phyloP scores from a whole-genome alignment of 1,284 basidiomycete species.

The Microbotryum intermedium region DNA sequence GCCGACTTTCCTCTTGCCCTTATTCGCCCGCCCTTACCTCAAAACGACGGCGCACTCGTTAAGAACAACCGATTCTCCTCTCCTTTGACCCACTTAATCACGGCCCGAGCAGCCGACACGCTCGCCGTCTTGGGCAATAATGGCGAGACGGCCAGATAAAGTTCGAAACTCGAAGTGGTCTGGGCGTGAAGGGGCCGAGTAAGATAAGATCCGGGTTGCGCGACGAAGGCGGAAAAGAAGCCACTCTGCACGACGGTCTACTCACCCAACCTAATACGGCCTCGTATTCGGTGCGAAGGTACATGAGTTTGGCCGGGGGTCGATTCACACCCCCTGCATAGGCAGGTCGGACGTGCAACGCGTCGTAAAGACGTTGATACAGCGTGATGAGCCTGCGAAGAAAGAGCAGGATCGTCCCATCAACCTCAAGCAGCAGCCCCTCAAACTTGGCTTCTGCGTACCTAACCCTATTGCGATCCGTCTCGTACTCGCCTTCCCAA shows the following conservation, averaged over 20 bases:
- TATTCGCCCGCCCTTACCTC: neutral
- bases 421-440: slow-evolving; percentile 2
- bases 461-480: slow-evolving; percentile 45
- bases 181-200: slow-evolving; percentile 38
- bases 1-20: too few species aligned
- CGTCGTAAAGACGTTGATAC: slow-evolving; percentile 75
- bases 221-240: neutral
- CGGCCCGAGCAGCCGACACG: slow-evolving; percentile 75
- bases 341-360: slow-evolving; percentile 60
- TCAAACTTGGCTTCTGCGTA: neutral
- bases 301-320: slow-evolving; percentile 67
- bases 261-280: slow-evolving; percentile 81
- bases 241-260: slow-evolving; percentile 4
- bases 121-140: slow-evolving; percentile 74
- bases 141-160: slow-evolving; percentile 77
- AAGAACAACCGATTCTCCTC: slow-evolving; percentile 71
- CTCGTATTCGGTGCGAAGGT: slow-evolving; percentile 72
- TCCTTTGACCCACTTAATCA: slow-evolving; percentile 80
- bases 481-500: slow-evolving; percentile 74
- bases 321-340: slow-evolving; percentile 48
- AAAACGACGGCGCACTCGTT: slow-evolving; percentile 34
- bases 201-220: neutral
- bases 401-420: slow-evolving; percentile 5
- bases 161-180: slow-evolving; percentile 87
- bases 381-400: slow-evolving; percentile 59